Conservation (phyloP, 2,329 filamentous ascomycete species). For the Fusarium illudens region DNA sequence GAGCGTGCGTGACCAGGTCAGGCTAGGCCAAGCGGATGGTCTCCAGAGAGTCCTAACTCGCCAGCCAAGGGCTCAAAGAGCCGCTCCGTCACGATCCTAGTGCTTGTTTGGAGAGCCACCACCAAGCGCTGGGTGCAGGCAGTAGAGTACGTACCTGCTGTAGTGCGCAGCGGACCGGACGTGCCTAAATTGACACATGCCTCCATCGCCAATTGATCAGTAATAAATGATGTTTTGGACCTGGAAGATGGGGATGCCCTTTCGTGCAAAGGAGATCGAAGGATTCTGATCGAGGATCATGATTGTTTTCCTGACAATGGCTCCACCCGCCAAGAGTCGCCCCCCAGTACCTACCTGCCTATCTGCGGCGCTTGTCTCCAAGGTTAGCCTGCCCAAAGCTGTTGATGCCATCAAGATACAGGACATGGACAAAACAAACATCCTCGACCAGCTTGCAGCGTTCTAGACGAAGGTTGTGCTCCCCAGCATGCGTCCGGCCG, state of each 20-base stretch:
- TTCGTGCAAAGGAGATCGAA: slow-evolving; percentile 5
- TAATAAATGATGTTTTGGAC: slow-evolving; percentile 12
- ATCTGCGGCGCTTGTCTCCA: not conserved
- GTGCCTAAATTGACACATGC: slow-evolving; percentile 32
- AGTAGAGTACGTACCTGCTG: slow-evolving; percentile 22
- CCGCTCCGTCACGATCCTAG: slow-evolving; percentile 43
- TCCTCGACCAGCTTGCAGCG: not conserved
- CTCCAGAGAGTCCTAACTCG: slow-evolving; percentile 33
- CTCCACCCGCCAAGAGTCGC: not conserved
- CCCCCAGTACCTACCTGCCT: not conserved
- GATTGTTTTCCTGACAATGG: slow-evolving; percentile 9
- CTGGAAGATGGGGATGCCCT: slow-evolving; percentile 6
- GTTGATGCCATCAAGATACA: not conserved
- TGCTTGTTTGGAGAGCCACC: slow-evolving; percentile 33
- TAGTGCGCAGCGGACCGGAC: slow-evolving; percentile 9
- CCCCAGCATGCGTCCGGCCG: slow-evolving; percentile 9
- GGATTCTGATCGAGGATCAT: slow-evolving; percentile 9
- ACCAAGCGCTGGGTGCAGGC: slow-evolving; percentile 15
- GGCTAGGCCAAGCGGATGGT: slow-evolving; percentile 31
- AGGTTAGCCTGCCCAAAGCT: not conserved
- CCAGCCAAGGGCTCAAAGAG: slow-evolving; percentile 40
- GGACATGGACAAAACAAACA: not conserved
- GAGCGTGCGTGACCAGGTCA: slow-evolving; percentile 34
- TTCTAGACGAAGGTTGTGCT: not conserved
- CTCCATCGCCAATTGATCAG: slow-evolving; percentile 25